Percentiles rank a stretch among this genome's conserved stretches.
Conservation (phyloP, 495 filamentous ascomycete species). For the Trypethelium eluteriae region DNA sequence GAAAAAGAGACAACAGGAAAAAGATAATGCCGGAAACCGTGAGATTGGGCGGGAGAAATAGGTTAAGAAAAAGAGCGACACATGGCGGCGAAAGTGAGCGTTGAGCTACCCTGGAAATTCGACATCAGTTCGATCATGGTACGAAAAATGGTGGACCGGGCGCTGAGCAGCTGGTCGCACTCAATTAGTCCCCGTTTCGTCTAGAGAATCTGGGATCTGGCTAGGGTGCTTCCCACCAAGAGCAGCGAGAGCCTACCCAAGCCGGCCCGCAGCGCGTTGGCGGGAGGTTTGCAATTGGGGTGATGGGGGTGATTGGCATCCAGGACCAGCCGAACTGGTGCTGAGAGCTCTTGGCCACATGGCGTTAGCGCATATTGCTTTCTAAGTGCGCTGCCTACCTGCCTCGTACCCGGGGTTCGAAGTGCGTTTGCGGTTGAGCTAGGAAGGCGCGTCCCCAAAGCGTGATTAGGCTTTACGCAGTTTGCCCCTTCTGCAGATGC, state of each 20-base stretch:
- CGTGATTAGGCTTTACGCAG: background rate
- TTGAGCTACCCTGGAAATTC: constrained; percentile 9
- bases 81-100: background rate
- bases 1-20: background rate
- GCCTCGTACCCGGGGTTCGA: too few species aligned
- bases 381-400: background rate
- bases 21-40: background rate
- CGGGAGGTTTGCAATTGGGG: background rate
- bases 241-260: constrained; percentile 3
- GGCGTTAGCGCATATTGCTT: background rate
- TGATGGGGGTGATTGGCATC: background rate
- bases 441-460: constrained; percentile 6
- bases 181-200: constrained; percentile 11
- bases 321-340: background rate
- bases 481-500: background rate
- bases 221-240: constrained; percentile 8
- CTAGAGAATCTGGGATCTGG: constrained; percentile 3
- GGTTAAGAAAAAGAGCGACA: background rate
- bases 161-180: constrained; percentile 9
- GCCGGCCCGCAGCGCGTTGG: constrained; percentile 6
- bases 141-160: constrained; percentile 11
- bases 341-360: background rate
- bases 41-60: background rate
- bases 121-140: constrained; percentile 6
- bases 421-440: background rate